A percentile compares a stretch with the other conserved stretches of the same genome.
phyloP scores from a whole-genome alignment of 106 monocot species.

The Chionographis japonica region DNA sequence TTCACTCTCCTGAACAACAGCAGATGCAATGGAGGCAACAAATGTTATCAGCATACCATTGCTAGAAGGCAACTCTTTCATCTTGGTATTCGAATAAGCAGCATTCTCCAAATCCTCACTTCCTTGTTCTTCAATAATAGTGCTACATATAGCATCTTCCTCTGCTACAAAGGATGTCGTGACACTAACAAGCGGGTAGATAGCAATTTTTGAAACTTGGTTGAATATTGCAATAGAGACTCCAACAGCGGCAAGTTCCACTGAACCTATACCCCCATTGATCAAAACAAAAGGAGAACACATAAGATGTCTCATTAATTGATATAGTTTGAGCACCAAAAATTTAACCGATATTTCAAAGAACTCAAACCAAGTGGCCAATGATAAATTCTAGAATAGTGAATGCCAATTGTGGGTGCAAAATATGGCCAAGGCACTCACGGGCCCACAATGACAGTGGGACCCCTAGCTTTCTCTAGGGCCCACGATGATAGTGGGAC shows the following conservation, averaged over 20 bases:
- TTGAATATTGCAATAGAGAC: conserved; percentile 82
- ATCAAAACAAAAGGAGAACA: background rate
- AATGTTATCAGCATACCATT: conserved; percentile 18
- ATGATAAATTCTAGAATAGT: no score
- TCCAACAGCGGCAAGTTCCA: conserved; percentile 83
- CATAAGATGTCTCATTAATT: background rate
- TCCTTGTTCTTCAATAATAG: conserved; percentile 20
- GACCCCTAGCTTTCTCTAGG: no score
- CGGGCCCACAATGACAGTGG: no score
- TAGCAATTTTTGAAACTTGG: conserved; percentile 76
- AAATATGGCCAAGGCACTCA: no score
- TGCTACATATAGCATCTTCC: conserved; percentile 54
- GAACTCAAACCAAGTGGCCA: no score
- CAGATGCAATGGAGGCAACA: background rate
- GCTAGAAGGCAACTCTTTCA: conserved; percentile 11
- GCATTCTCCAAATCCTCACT: conserved; percentile 40
- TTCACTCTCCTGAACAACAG: no score
- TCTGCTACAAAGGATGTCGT: conserved; percentile 95
- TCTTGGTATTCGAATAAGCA: conserved; percentile 4
- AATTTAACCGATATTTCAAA: no score
- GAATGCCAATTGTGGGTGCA: no score
- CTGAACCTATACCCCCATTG: conserved; percentile 39
- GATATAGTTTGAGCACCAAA: no score
- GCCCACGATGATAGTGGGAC: no score
- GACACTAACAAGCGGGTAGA: conserved; percentile 85